phyloP scores from a whole-genome alignment of 2,329 filamentous ascomycete species.

The Eutypa lata region DNA sequence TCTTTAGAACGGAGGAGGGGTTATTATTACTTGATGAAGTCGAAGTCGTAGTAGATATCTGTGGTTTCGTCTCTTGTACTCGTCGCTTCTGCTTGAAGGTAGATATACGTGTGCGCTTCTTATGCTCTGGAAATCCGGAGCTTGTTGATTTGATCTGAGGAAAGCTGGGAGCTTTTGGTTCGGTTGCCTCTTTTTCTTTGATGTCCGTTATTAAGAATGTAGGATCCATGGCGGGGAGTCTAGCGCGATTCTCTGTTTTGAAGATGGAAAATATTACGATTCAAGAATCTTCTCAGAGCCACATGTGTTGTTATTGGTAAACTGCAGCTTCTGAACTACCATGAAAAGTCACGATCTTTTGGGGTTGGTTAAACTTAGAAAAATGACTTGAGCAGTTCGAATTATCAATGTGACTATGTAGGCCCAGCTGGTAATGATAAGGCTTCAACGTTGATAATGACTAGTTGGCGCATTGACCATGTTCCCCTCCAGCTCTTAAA shows the following conservation, averaged over 20 bases:
- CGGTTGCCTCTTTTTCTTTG: slow-evolving; percentile 65
- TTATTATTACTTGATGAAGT: slow-evolving; percentile 3
- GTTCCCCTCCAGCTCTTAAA: not conserved
- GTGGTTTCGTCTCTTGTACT: slow-evolving; percentile 21
- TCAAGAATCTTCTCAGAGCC: too few relatives aligned
- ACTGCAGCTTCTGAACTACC: too few relatives aligned
- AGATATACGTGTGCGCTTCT: slow-evolving; percentile 69
- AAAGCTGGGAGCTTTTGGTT: slow-evolving; percentile 60
- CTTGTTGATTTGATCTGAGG: slow-evolving; percentile 54
- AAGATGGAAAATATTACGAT: too few relatives aligned
- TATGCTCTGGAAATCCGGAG: slow-evolving; percentile 86
- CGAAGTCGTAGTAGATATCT: slow-evolving; percentile 14
- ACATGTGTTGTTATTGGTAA: too few relatives aligned
- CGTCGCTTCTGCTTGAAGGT: slow-evolving; percentile 72
- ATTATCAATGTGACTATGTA: too few relatives aligned
- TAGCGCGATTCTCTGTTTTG: not conserved
- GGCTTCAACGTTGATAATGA: too few relatives aligned
- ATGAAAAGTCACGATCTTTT: too few relatives aligned
- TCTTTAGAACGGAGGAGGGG: slow-evolving; percentile 14
- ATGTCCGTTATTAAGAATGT: slow-evolving; percentile 65
- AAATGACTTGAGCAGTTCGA: too few relatives aligned
- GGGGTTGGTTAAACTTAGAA: too few relatives aligned
- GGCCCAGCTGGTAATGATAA: too few relatives aligned
- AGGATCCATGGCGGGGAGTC: slow-evolving; percentile 10
- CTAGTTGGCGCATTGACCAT: not conserved